Base-by-base conservation (phyloP, 1,284 basidiomycete genomes). In the Leccinum pallidistipes region DNA sequence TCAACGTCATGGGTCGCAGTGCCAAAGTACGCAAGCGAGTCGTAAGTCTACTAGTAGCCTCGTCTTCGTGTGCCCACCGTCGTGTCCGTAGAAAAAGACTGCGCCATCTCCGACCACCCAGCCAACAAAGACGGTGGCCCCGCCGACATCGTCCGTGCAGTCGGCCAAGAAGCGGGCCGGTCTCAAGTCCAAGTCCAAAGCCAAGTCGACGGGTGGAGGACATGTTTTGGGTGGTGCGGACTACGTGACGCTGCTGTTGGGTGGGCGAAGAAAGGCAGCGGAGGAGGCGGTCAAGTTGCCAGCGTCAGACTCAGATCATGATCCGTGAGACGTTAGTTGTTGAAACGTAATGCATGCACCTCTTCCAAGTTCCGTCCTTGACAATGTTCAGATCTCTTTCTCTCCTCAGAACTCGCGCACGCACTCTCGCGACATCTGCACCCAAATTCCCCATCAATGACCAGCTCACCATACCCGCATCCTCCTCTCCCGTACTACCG, bases 141-240 rank as follows among this genome's bases (percentile, higher is more conserved):
- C 54, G 24, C 32, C 62, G 27, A 40, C 51, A 45, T 58, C 65
- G 2, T 56, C 62, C 0, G 66, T 67, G 7, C 68, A 69, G 40
- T 58, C 70, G 7, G 67, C 72, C 53, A 80, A 76, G 71, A 86
- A 83, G 65, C 76, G 74, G 45, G 79, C 82, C 1, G 80, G 74
- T 2, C 67, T 86, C 60, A 74, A 69, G 47, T 45, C 59, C 34
- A 81, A 81, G 47, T 45, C 59, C 34, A 81, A 81, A 63, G 66
- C 73, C 7, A 79, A 75, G 56, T 64, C 74, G 34, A 64, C 66
- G 21, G 73, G 75, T 10, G 79, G 73, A 1, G 74, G 72, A 4
- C 81, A 78, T 58, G 80, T 91, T 3, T 77, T 91, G 47, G 88
- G 87, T n/a, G 88, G 83, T 32, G 90, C 86, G 36, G 90, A 92